Percentiles rank a stretch among this genome's conserved stretches.
These are phyloP conservation scores for Colletotrichum magnum DNA, from an alignment of 2,329 filamentous ascomycete species.

Conservation along the genomic window DNA sequence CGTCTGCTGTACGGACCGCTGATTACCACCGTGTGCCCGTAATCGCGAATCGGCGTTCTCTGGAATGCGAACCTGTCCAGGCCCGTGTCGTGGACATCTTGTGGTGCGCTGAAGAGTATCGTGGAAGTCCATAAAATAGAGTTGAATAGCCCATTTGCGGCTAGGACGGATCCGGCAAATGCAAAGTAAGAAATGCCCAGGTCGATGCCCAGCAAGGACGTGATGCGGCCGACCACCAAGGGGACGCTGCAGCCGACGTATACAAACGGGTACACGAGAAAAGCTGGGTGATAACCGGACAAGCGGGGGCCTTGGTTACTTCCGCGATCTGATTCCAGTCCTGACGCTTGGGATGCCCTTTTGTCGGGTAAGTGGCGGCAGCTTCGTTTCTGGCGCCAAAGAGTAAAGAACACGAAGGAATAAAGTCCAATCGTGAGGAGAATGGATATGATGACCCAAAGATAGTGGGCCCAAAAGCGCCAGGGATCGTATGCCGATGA, in stretches of 20 bases:
- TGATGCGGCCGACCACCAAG: constrained; percentile 70
- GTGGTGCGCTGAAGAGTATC: constrained; percentile 48
- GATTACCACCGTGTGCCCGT: constrained; percentile 31
- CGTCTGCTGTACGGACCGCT: constrained; percentile 26
- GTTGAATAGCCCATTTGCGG: constrained; percentile 61
- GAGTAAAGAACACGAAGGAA: constrained; percentile 54
- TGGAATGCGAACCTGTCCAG: constrained; percentile 45
- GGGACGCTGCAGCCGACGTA: constrained; percentile 75
- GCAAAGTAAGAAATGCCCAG: constrained; percentile 65
- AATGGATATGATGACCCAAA: constrained; percentile 69
- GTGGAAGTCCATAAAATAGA: constrained; percentile 52
- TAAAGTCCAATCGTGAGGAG: constrained; percentile 56
- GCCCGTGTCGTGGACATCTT: constrained; percentile 46
- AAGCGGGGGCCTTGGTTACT: not conserved
- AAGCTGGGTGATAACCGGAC: constrained; percentile 48
- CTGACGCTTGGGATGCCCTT: not conserved
- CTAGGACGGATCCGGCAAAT: constrained; percentile 65
- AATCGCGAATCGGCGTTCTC: constrained; percentile 32
- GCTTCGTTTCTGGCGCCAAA: constrained; percentile 45
- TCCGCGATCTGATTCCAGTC: not conserved
- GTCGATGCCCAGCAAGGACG: constrained; percentile 63
- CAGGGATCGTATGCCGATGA: constrained; percentile 64
- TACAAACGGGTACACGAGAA: constrained; percentile 74
- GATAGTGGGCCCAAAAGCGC: constrained; percentile 73
- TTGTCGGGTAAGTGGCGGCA: constrained; percentile 29